Percentiles rank a stretch among this genome's conserved stretches.
These are phyloP conservation scores for Lasiodiplodia sp. DNA, from an alignment of 2,329 filamentous ascomycete species.

Conservation along the genomic window DNA sequence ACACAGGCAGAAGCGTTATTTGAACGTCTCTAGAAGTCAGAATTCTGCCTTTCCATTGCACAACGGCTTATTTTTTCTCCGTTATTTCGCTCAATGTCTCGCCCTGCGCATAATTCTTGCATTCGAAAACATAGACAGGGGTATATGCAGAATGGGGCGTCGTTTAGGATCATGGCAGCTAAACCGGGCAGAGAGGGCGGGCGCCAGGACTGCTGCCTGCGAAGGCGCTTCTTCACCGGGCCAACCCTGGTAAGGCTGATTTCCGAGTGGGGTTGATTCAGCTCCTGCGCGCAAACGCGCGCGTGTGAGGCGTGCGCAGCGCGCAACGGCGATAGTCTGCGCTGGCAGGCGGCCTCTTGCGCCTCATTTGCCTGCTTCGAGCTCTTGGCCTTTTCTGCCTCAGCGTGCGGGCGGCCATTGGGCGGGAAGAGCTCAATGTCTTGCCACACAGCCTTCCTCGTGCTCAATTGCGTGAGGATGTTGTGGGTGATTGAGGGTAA, in stretches of 20 bases:
- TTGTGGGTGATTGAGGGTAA: neutral
- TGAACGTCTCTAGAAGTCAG: neutral
- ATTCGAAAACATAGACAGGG: neutral
- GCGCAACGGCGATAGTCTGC: neutral
- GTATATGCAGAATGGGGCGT: neutral
- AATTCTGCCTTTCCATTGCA: slow-evolving; percentile 2
- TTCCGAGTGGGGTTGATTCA: neutral
- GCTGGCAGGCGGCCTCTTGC: neutral
- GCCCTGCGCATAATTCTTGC: neutral
- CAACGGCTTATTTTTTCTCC: neutral
- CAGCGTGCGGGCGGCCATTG: neutral
- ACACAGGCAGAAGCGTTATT: neutral
- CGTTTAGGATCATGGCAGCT: neutral
- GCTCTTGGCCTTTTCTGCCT: neutral
- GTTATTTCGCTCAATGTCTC: slow-evolving; percentile 1
- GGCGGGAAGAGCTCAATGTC: neutral
- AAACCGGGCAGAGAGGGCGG: neutral
- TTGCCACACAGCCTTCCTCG: neutral
- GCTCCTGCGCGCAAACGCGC: neutral
- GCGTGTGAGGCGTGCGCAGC: neutral
- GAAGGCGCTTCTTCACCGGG: neutral
- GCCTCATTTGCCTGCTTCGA: neutral
- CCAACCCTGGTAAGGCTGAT: neutral
- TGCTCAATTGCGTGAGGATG: neutral
- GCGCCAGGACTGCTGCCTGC: neutral